Evolutionary conservation across 225 moss, liverwort and hornwort genomes (phyloP), one percentile per base, ranked within the genome.

Genomic region (Pseudisothecium myosuroides): DNA sequence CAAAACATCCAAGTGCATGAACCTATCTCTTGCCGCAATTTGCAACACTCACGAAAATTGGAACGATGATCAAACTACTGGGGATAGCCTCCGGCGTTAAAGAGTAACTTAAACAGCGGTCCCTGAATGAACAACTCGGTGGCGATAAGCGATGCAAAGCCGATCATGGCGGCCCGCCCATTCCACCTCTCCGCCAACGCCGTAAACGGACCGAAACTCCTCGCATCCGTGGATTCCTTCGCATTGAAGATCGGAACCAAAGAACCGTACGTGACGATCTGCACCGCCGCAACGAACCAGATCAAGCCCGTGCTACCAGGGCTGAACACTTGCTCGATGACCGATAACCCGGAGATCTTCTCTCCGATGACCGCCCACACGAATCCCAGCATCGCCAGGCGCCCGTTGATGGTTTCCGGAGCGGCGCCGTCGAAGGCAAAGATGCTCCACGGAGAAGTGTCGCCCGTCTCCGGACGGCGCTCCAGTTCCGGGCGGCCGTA

Each of bases 401-500:
- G 93, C 26, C 94, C 91, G 52, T 94, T 94, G 14, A 93, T 93
- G 4, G 92, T 92, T 58, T 94, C 94, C 8, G 94, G 94, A 27
- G 93, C 94, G 14, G 93, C 86, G 37, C 94, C 93, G 47, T 94
- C 94, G 91, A 93, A 94, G 32, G 93, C 93, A 58, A 94, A 94
- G 24, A 93, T 76, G 78, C 92, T 77, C 91, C 93, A 90, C 7
- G 93, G 93, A 15, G 93, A 95, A 24, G 20, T 52, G 32, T 91
- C 89, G 14, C 95, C 95, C 11, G 95, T 93, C 86, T 94, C 94
- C 9, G 94, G 94, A 22, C 94, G 89, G 47, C 94, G 92, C 90
- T 93, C 95, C 4, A 93, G 76, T n/a, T 93, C 95, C 15, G 95
- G 77, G n/a, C 95, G 93, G 2, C 93, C 92, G 8, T 95, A 93